phyloP scores from a whole-genome alignment of 345 rosid genomes.

The Abelmoschus esculentus region DNA sequence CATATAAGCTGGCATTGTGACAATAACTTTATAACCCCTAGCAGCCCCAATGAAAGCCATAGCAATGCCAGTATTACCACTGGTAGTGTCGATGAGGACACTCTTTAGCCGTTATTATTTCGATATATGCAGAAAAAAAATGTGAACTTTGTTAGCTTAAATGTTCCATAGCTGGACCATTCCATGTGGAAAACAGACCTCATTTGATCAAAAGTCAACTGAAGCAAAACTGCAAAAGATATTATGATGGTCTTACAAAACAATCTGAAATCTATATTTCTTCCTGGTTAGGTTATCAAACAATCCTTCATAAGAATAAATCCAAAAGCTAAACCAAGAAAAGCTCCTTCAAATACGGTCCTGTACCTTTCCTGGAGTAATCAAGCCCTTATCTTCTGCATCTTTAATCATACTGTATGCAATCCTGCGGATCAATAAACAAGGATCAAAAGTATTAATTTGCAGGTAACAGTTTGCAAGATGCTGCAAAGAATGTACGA shows the following conservation, averaged over 20 bases:
- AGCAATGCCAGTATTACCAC: constrained; percentile 82
- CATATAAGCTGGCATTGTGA: constrained; percentile 45
- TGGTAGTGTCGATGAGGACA: constrained; percentile 48
- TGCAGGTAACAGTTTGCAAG: too few species aligned
- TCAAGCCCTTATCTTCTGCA: too few species aligned
- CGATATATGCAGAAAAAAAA: neutral
- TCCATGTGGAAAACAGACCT: neutral
- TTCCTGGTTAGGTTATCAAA: neutral
- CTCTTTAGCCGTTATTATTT: too few species aligned
- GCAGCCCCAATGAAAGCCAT: constrained; percentile 60
- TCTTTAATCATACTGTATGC: too few species aligned
- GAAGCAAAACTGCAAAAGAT: too few species aligned
- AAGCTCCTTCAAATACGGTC: too few species aligned
- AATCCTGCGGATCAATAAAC: too few species aligned
- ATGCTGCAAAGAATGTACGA: too few species aligned
- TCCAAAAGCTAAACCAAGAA: too few species aligned
- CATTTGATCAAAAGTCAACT: too few species aligned
- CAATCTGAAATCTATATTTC: neutral
- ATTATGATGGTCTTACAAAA: neutral
- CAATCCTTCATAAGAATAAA: neutral
- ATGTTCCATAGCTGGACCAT: neutral
- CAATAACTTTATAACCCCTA: constrained; percentile 56
- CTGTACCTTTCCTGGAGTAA: too few species aligned
- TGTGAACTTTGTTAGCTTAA: constrained; percentile 3
- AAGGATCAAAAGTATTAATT: too few species aligned